Conservation (phyloP, 768 basidiomycete genomes). For the Suillus sp. region DNA sequence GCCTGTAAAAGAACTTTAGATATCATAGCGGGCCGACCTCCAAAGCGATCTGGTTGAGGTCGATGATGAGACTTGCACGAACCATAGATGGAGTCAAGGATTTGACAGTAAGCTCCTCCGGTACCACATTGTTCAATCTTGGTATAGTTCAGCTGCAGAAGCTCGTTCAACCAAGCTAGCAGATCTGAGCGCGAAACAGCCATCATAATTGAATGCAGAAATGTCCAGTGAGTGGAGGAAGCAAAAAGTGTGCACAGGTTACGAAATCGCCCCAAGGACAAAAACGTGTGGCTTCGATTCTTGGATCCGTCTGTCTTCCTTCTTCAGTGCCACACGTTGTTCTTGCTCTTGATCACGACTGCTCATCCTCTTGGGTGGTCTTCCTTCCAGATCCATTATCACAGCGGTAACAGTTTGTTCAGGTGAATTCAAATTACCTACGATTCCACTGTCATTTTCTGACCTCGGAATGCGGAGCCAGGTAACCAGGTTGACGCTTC, state of each 20-base stretch:
- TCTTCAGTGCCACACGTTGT: neutral
- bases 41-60: conserved; percentile 23
- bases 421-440: neutral
- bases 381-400: neutral
- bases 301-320: neutral
- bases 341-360: conserved; percentile 3
- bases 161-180: conserved; percentile 90
- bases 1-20: conserved; percentile 46
- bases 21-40: conserved; percentile 15
- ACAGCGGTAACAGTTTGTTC: neutral
- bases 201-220: conserved; percentile 42
- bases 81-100: conserved; percentile 95
- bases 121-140: conserved; percentile 92
- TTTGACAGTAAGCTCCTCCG: conserved; percentile 92
- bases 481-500: neutral
- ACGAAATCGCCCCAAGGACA: conserved; percentile 16
- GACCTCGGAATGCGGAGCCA: neutral
- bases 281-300: conserved; percentile 10
- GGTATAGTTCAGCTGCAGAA: conserved; percentile 87
- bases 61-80: conserved; percentile 30
- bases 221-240: conserved; percentile 3
- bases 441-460: neutral
- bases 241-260: conserved; percentile 14
- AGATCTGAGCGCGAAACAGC: conserved; percentile 82
- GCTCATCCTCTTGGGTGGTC: neutral